Percentiles rank a stretch among this genome's conserved stretches.
These are phyloP conservation scores for Sphaceloma murrayae DNA, from an alignment of 2,329 filamentous ascomycete genomes.

Conservation along the genomic window DNA sequence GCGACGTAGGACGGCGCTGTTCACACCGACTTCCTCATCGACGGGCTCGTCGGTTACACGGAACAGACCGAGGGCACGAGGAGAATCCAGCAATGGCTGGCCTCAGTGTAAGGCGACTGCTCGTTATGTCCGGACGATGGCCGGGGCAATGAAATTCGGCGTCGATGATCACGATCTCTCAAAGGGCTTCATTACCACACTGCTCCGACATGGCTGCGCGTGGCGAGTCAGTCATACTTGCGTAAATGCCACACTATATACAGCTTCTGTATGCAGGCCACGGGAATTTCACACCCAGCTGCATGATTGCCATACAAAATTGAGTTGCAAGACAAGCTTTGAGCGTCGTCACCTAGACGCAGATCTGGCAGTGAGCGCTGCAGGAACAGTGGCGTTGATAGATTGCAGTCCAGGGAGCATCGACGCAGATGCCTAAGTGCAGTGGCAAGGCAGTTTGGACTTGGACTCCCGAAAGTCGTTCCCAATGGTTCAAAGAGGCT, in stretches of 20 bases:
- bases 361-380: background rate
- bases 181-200: background rate
- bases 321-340: background rate
- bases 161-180: slow-evolving; percentile 1
- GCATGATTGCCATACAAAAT: background rate
- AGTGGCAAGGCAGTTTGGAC: no score
- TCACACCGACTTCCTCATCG: slow-evolving; percentile 9
- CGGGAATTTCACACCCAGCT: background rate
- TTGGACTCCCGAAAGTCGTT: no score
- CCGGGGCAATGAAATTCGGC: slow-evolving; percentile 9
- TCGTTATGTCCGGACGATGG: no score
- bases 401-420: background rate
- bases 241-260: no score
- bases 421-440: no score
- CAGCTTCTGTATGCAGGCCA: no score
- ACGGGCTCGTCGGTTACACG: background rate
- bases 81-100: slow-evolving; percentile 9
- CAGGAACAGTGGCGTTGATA: background rate
- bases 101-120: slow-evolving; percentile 4
- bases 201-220: no score
- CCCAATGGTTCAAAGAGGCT: no score
- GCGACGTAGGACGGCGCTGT: slow-evolving; percentile 7
- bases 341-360: background rate
- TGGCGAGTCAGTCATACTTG: background rate
- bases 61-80: slow-evolving; percentile 5